Evolutionary conservation across 1,284 basidiomycete genomes (phyloP).

Genomic region (Boletus semigastroideus): DNA sequence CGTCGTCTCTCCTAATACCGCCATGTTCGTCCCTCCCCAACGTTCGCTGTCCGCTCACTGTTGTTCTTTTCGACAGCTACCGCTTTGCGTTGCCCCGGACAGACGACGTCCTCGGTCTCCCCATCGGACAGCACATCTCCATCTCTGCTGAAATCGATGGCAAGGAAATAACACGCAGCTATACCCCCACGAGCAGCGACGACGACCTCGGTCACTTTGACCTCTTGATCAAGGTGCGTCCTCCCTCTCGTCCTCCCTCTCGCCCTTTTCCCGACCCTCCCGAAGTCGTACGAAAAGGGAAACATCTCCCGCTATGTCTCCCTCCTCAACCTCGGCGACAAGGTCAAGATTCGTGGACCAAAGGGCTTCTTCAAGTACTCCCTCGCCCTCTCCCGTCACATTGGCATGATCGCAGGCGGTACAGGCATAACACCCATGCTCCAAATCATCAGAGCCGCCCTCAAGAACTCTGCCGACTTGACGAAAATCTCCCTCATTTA

Average conservation of each 20-base stretch:
- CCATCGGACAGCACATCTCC: slow-evolving; percentile 95
- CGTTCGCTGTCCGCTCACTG: not conserved
- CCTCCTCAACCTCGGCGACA: slow-evolving; percentile 81
- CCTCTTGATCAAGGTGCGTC: slow-evolving; percentile 87
- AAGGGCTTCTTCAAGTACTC: slow-evolving; percentile 90
- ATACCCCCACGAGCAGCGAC: slow-evolving; percentile 94
- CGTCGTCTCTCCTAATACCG: slow-evolving; percentile 91
- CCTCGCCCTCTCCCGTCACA: slow-evolving; percentile 64
- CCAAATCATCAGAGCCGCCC: slow-evolving; percentile 89
- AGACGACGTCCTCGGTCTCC: slow-evolving; percentile 84
- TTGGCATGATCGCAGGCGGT: slow-evolving; percentile 97
- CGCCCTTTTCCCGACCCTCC: not conserved
- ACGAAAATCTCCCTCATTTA: slow-evolving; percentile 89
- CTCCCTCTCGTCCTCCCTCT: slow-evolving; percentile 1
- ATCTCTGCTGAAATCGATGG: slow-evolving; percentile 89
- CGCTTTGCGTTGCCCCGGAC: slow-evolving; percentile 81
- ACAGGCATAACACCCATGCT: slow-evolving; percentile 98
- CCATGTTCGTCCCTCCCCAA: slow-evolving; percentile 62
- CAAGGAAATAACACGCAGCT: slow-evolving; percentile 87
- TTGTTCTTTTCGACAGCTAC: slow-evolving; percentile 63
- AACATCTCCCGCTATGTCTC: slow-evolving; percentile 91
- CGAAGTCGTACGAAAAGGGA: slow-evolving; percentile 90
- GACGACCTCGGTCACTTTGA: slow-evolving; percentile 94
- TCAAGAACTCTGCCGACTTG: slow-evolving; percentile 83
- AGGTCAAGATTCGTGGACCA: slow-evolving; percentile 89